Evolutionary conservation across 805 yeast species (phyloP), one percentile per base, ranked within the genome.

Genomic region (Metschnikowia picachoensis): DNA sequence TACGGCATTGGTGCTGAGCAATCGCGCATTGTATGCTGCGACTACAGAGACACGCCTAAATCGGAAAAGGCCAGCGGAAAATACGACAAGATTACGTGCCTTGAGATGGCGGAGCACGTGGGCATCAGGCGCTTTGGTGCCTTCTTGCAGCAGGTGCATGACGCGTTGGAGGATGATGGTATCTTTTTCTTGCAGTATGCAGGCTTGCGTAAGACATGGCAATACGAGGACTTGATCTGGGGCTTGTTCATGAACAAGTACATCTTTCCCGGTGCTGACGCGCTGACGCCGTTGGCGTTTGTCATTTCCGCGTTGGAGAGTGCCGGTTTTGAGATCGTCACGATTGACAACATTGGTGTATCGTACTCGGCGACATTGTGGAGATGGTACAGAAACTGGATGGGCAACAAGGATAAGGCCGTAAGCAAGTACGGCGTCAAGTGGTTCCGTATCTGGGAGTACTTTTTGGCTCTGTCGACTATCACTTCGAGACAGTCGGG

Each of bases 251-350:
- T 89, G 96, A 89, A 90, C 81, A 89, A 87, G 76, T 89, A 87
- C 70, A 85, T 89, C 64, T 89, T 89, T 88, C 96, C 97, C 37
- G 97, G 97, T 70, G 96, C 96, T 43, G 97, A 89, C 72, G 96
- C 96, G 39, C 87, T 95, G 7, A 90, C 97, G 47, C 97, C 97
- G 33, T 78, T 90, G 58, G 88, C 88, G 49, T 90, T 87, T 61
- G 92, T 88, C 53, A 74, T 83, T 50, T 78, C 85, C 52, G 73
- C 78, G 51, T 78, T 89, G 63, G 97, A 89, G 73, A 83, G 80
- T 34, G 80, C 85, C 48, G 96, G 96, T 3, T 89, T 89, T 63
- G 97, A 89, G 73, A 80, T 87, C 56, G 90, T 83, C 43, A 74
- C 85, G 36, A 70, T 87, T 48, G 97, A 89, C 67, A 89, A 86